phyloP scores from a whole-genome alignment of 148 eudicot genomes.

The Arbutus unedo region DNA sequence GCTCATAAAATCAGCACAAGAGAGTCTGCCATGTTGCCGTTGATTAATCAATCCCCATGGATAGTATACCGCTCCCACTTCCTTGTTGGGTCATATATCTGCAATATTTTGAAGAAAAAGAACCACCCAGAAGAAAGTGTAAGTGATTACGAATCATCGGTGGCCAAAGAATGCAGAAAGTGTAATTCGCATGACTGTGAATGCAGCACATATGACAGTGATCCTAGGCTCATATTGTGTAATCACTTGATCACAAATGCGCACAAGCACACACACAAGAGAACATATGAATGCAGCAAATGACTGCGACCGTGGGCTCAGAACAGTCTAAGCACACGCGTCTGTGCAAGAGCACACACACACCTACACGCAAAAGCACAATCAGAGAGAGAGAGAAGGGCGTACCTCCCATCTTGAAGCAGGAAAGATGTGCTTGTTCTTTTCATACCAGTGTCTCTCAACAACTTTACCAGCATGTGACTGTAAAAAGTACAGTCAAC shows the following conservation, averaged over 20 bases:
- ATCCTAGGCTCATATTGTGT: not conserved
- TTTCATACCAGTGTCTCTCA: slow-evolving; percentile 98
- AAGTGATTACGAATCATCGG: not conserved
- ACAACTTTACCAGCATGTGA: slow-evolving; percentile 99
- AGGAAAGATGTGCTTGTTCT: slow-evolving; percentile 97
- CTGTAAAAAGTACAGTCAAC: slow-evolving; percentile 38
- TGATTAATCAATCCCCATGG: slow-evolving; percentile 64
- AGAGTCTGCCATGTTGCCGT: not conserved
- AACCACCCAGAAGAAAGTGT: not conserved
- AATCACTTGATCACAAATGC: no score
- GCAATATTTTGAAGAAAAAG: slow-evolving; percentile 20
- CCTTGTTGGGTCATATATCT: slow-evolving; percentile 93
- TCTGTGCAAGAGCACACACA: not conserved
- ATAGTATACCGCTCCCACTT: slow-evolving; percentile 96
- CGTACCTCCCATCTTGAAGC: slow-evolving; percentile 99
- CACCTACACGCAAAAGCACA: not conserved
- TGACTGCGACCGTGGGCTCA: no score
- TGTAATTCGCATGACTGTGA: not conserved
- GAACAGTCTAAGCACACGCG: no score
- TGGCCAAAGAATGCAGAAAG: not conserved
- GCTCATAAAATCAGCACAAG: not conserved
- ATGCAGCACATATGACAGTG: not conserved
- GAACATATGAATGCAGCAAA: no score
- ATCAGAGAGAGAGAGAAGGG: not conserved
- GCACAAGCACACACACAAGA: not conserved